phyloP scores from a whole-genome alignment of 805 yeast genomes.

The Hanseniaspora opuntiae region DNA sequence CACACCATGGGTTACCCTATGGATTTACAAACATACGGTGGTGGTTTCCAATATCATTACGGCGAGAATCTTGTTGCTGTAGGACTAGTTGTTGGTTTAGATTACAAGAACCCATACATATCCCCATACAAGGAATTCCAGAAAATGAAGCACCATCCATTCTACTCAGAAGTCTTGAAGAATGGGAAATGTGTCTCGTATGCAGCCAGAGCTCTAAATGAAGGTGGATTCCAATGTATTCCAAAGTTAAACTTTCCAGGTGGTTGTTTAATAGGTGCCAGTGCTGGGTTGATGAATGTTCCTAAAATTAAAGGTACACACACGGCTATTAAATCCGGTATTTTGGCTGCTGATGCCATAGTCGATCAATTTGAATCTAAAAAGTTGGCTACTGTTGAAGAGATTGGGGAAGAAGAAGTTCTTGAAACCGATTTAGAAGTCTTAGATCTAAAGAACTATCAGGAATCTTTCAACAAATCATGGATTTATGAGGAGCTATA shows the following conservation, averaged over 20 bases:
- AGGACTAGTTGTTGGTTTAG: slow-evolving; percentile 90
- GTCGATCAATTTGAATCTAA: slow-evolving; percentile 36
- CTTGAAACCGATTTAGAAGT: slow-evolving; percentile 21
- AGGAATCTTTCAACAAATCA: slow-evolving; percentile 51
- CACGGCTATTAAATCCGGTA: slow-evolving; percentile 91
- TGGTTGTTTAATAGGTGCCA: slow-evolving; percentile 85
- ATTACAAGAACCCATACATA: slow-evolving; percentile 85
- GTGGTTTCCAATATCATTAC: slow-evolving; percentile 94
- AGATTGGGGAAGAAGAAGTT: slow-evolving; percentile 20
- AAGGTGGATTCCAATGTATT: slow-evolving; percentile 90
- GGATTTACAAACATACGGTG: slow-evolving; percentile 66
- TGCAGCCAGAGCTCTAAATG: slow-evolving; percentile 92
- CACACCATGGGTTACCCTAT: slow-evolving; percentile 89
- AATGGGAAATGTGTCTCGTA: slow-evolving; percentile 90
- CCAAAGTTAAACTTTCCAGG: slow-evolving; percentile 91
- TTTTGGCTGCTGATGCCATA: slow-evolving; percentile 83
- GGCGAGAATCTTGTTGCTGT: slow-evolving; percentile 85
- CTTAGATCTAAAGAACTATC: slow-evolving; percentile 45
- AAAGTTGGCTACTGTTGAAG: slow-evolving; percentile 28
- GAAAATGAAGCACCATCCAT: slow-evolving; percentile 83
- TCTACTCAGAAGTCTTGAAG: slow-evolving; percentile 53
- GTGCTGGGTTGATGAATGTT: slow-evolving; percentile 94
- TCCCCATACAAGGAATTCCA: slow-evolving; percentile 96
- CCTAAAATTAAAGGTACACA: slow-evolving; percentile 97
- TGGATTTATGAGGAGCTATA: slow-evolving; percentile 80